phyloP scores from a whole-genome alignment of 129 eudicot genomes.

The carrot (Daucus carota) region DNA sequence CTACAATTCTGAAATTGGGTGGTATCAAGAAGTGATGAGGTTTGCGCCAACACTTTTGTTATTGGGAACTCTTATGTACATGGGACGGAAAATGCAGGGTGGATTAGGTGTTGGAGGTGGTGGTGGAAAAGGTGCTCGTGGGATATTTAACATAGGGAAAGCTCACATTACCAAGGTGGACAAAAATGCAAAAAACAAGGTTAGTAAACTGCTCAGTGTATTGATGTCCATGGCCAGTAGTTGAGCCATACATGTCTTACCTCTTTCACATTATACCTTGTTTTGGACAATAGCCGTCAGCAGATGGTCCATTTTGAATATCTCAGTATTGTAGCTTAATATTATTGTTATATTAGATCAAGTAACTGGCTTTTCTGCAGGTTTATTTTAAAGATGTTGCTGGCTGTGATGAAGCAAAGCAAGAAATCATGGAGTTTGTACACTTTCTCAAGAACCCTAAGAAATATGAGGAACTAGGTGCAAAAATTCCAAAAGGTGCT shows the following conservation, averaged over 20 bases:
- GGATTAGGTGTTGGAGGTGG: conserved; percentile 74
- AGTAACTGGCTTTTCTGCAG: conserved; percentile 24
- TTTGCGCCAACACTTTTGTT: conserved; percentile 62
- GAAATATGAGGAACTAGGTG: conserved; percentile 75
- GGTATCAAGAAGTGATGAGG: conserved; percentile 70
- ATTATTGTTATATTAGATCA: not conserved
- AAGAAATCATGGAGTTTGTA: conserved; percentile 75
- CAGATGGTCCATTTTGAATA: not conserved
- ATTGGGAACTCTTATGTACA: conserved; percentile 53
- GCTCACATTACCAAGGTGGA: conserved; percentile 62
- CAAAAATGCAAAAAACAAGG: conserved; percentile 73
- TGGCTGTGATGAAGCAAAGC: conserved; percentile 80
- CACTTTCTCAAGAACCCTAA: conserved; percentile 76
- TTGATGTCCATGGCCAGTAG: not conserved
- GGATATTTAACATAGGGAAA: conserved; percentile 67
- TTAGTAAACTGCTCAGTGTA: conserved; percentile 12
- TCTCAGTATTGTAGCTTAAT: not conserved
- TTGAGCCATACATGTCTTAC: not conserved
- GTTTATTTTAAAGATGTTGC: conserved; percentile 68
- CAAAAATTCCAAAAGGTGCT: conserved; percentile 91
- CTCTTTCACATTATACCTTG: not conserved
- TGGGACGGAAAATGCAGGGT: conserved; percentile 66
- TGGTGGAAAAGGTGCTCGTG: conserved; percentile 71
- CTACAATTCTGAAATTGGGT: conserved; percentile 55
- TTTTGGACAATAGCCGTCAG: not conserved